Evolutionary conservation across 768 basidiomycete genomes (phyloP), one percentile per base, ranked within the genome.

Genomic region (Rhodotorula paludigena): DNA sequence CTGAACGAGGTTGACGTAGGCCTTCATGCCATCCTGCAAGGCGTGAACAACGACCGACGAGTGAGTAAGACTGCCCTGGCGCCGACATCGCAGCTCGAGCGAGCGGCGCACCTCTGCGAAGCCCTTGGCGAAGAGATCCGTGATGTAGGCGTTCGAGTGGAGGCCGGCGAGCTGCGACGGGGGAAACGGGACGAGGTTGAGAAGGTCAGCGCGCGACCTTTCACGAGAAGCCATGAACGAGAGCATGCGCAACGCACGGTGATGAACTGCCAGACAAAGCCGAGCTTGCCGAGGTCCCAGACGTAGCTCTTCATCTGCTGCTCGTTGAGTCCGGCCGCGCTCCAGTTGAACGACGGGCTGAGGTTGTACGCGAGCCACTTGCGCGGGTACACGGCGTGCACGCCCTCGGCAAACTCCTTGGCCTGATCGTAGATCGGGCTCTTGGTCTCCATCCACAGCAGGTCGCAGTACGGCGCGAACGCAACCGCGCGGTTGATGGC

Each of bases 201-300:
- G 25, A 55, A 47, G 28, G 44, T 69, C 44, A 68, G 63, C 8
- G 23, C n/a, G 25, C 16, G 35, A 28, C 1, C n/a, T n/a, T n/a
- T n/a, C 54, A 62, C 11, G 53, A 54, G 42, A 51, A 61, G 30
- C 16, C 28, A 45, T 38, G n/a, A 32, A 66, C 41, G 55, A 57
- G 57, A n/a, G n/a, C n/a, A n/a, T n/a, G n/a, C n/a, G n/a, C n/a
- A n/a, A 36, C 89, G 75, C 58, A 92, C 90, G 73, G 93, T 96
- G 79, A 97, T 96, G 82, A 99, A 98, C 79, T 98, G 93, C 92
- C 93, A 98, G 74, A 92, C 87, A 79, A 97, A 98, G 42, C 93
- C 93, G 54, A 96, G 85, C 81, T 89, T 93, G 54, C 90, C 94
- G 33, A 99, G 82, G 75, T 90, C 84, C 94, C 93, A 94, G 44